These are phyloP conservation scores for Staphylotrichum tortipilum DNA, from an alignment of 495 filamentous ascomycete genomes.

Conservation along the genomic window DNA sequence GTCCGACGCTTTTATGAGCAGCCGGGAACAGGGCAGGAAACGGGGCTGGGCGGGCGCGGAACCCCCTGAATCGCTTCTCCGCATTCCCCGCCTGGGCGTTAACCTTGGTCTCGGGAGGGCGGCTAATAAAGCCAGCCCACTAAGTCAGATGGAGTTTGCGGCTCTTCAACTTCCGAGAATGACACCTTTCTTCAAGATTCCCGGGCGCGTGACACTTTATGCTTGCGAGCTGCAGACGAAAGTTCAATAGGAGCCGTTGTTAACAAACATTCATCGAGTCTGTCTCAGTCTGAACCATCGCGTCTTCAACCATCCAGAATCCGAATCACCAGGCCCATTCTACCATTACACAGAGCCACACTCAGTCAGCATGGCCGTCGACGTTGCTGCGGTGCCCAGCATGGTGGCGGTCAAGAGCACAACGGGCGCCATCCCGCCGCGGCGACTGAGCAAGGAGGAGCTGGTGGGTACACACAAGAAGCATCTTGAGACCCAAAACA, in stretches of 20 bases:
- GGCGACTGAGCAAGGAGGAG: conserved; percentile 21
- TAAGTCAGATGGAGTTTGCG: conserved; percentile 25
- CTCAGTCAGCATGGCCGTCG: conserved; percentile 3
- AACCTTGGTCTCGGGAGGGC: conserved; percentile 7
- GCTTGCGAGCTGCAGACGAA: too few species aligned
- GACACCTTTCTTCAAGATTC: conserved; percentile 20
- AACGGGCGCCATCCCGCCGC: conserved; percentile 7
- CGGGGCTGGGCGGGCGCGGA: conserved; percentile 4
- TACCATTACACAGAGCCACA: too few species aligned
- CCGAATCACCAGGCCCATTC: not conserved
- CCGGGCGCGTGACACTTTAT: not conserved
- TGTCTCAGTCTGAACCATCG: not conserved
- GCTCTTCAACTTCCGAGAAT: conserved; percentile 27
- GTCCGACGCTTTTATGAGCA: too few species aligned
- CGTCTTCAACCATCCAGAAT: not conserved
- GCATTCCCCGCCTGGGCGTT: conserved; percentile 7
- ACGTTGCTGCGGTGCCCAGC: not conserved
- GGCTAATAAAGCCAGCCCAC: conserved; percentile 14
- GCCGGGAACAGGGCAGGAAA: too few species aligned
- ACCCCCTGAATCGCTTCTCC: conserved; percentile 3
- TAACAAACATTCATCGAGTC: too few species aligned
- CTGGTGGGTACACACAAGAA: conserved; percentile 25
- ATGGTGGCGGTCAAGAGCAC: not conserved
- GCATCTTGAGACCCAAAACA: conserved; percentile 24
- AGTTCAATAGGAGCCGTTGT: too few species aligned